Evolutionary conservation across 1,284 basidiomycete species (phyloP), one percentile per base, ranked within the genome.

Genomic region (Polyporus tsugae): DNA sequence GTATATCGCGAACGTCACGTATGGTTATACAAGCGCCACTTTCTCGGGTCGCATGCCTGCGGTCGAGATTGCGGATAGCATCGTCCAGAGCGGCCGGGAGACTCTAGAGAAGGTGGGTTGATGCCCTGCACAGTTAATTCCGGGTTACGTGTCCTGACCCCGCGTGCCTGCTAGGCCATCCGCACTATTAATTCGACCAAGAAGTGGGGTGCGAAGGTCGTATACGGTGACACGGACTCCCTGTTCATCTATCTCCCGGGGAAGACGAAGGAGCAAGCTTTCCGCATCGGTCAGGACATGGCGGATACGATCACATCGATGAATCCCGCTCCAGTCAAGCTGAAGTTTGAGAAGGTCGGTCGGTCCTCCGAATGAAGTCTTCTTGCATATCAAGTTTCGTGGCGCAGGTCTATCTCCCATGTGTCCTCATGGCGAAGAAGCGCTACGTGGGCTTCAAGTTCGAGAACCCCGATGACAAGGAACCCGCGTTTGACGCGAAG

Each of bases 151-250:
- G 22, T 7, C 38, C 38, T 60, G 38, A 60, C 13, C 9, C 38
- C 17, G 52, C 35, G 49, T 13, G 52, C 11, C 38, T 59, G 5
- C n/a, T 72, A 96, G 94, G 96, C 97, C 0, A 95, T 98, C 72
- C 85, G 88, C 57, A 76, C 91, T 39, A 97, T 99, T 70, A 90
- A 98, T 67, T 82, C 85, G 0, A 93, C 89, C 2, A 82, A 84
- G 55, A 92, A 91, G 77, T 99, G 97, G 97, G 93, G 91, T 5
- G 97, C 95, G 2, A 87, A 91, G 57, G 81, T 98, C 6, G 95
- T 99, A 6, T 99, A 99, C 77, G 97, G 98, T n/a, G 97, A 99
- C 76, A 99, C 98, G 0, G 97, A 99, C 80, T 97, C 95, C 29
- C 80, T 99, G 38, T 99, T 99, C 79, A 87, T 99, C 80, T 91